Conservation (phyloP, 202 grass and related monocot genomes). For the Eragrostis tef region DNA sequence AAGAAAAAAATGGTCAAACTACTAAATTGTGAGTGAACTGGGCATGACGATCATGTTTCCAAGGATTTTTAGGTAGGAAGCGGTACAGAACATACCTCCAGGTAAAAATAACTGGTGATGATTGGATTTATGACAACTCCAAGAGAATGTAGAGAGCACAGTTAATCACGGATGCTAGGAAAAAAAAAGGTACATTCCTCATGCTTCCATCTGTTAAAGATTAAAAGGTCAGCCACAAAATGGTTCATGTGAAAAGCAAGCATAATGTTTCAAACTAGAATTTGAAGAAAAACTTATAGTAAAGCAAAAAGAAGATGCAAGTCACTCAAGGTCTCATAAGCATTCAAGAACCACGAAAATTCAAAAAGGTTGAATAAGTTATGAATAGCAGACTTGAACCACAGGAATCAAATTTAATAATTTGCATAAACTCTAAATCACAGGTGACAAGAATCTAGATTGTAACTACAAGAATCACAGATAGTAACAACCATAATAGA, state of each 20-base stretch:
- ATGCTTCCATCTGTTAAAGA: slow-evolving; percentile 64
- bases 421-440: slow-evolving; percentile 8
- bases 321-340: slow-evolving; percentile 1
- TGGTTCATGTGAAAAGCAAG: slow-evolving; percentile 6
- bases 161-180: slow-evolving; percentile 52
- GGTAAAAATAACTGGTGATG: slow-evolving; percentile 38
- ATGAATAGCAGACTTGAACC: neutral
- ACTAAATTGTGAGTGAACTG: neutral
- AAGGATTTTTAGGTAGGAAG: neutral
- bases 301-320: neutral
- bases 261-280: slow-evolving; percentile 12
- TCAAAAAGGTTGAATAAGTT: slow-evolving; percentile 28
- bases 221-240: slow-evolving; percentile 45
- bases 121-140: slow-evolving; percentile 30
- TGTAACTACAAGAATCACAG: neutral
- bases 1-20: neutral
- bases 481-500: slow-evolving; percentile 8
- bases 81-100: slow-evolving; percentile 37
- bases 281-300: slow-evolving; percentile 6
- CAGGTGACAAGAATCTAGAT: neutral
- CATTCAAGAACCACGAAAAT: slow-evolving; percentile 23
- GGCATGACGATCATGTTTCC: neutral
- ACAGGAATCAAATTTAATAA: slow-evolving; percentile 19
- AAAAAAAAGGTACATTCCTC: slow-evolving; percentile 43
- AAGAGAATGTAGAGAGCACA: slow-evolving; percentile 49